phyloP scores from a whole-genome alignment of 495 filamentous ascomycete species.

The Apodospora peruviana region DNA sequence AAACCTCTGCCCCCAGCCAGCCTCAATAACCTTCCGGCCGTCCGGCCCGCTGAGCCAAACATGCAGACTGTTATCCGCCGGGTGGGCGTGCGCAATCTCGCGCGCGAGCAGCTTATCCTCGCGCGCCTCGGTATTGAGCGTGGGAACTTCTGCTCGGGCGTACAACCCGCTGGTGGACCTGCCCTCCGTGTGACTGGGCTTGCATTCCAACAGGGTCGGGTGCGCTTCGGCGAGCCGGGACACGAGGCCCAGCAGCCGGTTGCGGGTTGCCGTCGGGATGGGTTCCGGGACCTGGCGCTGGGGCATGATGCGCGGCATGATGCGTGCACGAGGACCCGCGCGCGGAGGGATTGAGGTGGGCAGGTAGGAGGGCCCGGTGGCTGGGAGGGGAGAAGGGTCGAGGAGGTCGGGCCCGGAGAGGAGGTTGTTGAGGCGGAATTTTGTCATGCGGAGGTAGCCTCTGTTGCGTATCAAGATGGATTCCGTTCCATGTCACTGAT shows the following conservation, averaged over 20 bases:
- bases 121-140: constrained; percentile 2
- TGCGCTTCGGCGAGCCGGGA: not conserved
- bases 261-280: not conserved
- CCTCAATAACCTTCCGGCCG: constrained; percentile 7
- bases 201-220: not conserved
- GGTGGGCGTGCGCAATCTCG: constrained; percentile 9
- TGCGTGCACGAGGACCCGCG: constrained; percentile 1
- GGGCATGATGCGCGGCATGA: constrained; percentile 10
- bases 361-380: constrained; percentile 5
- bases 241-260: not conserved
- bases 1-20: constrained; percentile 7
- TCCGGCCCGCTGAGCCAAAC: constrained; percentile 9
- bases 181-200: constrained; percentile 4
- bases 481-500: not conserved
- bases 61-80: constrained; percentile 9
- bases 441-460: constrained; percentile 9
- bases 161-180: constrained; percentile 4
- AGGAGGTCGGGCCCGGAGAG: constrained; percentile 5
- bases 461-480: no score
- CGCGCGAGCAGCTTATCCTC: constrained; percentile 3
- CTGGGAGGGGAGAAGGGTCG: not conserved
- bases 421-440: constrained; percentile 4
- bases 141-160: not conserved
- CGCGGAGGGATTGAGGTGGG: not conserved
- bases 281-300: constrained; percentile 8